Evolutionary conservation across 164 flowering plant species (phyloP).

Genomic region (Cinnamomum micranthum): DNA sequence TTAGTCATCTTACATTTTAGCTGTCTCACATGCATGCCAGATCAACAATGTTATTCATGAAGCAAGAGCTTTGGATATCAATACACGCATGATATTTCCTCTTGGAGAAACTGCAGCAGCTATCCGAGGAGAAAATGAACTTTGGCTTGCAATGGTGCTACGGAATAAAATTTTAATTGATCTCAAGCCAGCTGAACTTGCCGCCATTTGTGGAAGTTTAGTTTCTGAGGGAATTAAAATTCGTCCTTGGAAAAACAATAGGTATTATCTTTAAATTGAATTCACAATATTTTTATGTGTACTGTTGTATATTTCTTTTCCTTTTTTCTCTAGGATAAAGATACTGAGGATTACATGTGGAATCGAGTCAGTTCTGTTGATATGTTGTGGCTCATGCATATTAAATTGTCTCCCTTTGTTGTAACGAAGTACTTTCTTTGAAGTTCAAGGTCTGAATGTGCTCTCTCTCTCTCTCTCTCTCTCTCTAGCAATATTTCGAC

Average conservation of each 20-base stretch:
- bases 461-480: no score
- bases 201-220: conserved; percentile 86
- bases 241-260: conserved; percentile 67
- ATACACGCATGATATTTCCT: conserved; percentile 71
- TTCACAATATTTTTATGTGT: background rate
- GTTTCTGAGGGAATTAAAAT: conserved; percentile 93
- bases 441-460: no score
- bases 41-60: conserved; percentile 89
- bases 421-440: no score
- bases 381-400: background rate
- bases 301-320: no score
- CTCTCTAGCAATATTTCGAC: no score
- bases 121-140: conserved; percentile 95
- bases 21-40: conserved; percentile 20
- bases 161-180: conserved; percentile 66
- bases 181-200: conserved; percentile 86
- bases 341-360: background rate
- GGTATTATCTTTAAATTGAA: conserved; percentile 25
- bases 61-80: conserved; percentile 81
- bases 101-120: conserved; percentile 98
- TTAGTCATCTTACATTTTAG: background rate
- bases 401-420: no score
- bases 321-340: background rate
- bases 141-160: conserved; percentile 96
- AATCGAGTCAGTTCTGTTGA: background rate